These are phyloP conservation scores for Aspergillus puulaauensis DNA, from an alignment of 2,329 filamentous ascomycete species.

Conservation along the genomic window DNA sequence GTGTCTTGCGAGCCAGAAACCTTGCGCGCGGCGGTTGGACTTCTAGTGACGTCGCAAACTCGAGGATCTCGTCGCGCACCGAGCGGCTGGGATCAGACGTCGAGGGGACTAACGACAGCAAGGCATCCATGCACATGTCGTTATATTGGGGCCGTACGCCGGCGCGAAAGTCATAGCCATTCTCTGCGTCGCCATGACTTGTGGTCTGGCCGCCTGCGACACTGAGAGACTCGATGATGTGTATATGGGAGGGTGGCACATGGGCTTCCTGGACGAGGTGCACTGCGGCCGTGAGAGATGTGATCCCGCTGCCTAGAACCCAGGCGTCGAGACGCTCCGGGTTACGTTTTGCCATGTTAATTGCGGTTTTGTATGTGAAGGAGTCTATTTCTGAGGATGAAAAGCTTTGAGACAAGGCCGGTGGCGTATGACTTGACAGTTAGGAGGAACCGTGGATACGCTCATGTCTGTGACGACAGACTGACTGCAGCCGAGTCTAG, in stretches of 20 bases:
- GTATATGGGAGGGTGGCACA: conserved; percentile 33
- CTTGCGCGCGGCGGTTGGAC: conserved; percentile 8
- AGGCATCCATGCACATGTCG: conserved; percentile 33
- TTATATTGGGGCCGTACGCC: conserved; percentile 36
- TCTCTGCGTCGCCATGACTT: conserved; percentile 27
- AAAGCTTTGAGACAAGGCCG: not conserved
- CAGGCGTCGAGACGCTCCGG: conserved; percentile 26
- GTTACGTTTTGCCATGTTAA: conserved; percentile 21
- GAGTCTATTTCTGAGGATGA: not conserved
- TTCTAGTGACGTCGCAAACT: conserved; percentile 5
- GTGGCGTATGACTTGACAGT: not conserved
- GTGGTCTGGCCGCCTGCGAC: conserved; percentile 32
- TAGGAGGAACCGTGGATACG: conserved; percentile 7
- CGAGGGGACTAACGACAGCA: conserved; percentile 35
- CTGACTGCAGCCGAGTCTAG: not conserved
- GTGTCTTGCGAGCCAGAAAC: conserved; percentile 11
- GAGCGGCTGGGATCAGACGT: conserved; percentile 11
- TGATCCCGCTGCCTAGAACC: conserved; percentile 38
- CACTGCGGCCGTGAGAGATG: conserved; percentile 36
- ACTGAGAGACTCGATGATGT: conserved; percentile 33
- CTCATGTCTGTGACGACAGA: not conserved
- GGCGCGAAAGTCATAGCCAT: conserved; percentile 38
- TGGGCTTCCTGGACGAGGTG: conserved; percentile 37
- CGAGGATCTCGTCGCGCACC: conserved; percentile 18
- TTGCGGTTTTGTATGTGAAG: not conserved